Conservation (phyloP, 208 protist species). For the Borovskyia barvae region DNA sequence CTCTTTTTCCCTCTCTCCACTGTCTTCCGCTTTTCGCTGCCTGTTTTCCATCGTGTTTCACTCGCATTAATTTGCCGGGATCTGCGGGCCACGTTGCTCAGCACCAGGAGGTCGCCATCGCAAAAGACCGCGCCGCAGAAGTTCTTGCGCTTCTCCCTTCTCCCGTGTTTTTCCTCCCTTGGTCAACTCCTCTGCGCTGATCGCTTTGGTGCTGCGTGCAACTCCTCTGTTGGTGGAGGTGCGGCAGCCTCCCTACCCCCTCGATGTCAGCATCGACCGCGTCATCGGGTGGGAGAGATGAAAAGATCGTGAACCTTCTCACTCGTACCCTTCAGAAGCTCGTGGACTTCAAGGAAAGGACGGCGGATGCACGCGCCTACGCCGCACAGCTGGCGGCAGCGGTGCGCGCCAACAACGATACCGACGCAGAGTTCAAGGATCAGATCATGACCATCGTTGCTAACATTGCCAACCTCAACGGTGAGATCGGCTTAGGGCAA, state of each 20-base stretch:
- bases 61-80: too few species aligned
- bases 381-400: slow-evolving; percentile 43
- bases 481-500: slow-evolving; percentile 27
- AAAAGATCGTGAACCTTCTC: slow-evolving; percentile 38
- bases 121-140: too few species aligned
- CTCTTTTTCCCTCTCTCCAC: neutral
- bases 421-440: slow-evolving; percentile 70
- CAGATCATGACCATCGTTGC: slow-evolving; percentile 67
- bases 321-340: slow-evolving; percentile 36
- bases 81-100: too few species aligned
- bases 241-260: neutral
- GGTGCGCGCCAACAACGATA: slow-evolving; percentile 25
- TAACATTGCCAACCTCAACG: slow-evolving; percentile 75
- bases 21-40: neutral
- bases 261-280: slow-evolving; percentile 2
- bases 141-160: too few species aligned
- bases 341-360: slow-evolving; percentile 56
- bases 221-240: neutral
- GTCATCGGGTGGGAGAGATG: slow-evolving; percentile 7
- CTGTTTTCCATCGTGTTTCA: slow-evolving; percentile 4
- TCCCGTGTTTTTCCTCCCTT: too few species aligned
- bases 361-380: slow-evolving; percentile 29
- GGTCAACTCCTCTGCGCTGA: too few species aligned
- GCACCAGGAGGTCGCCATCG: too few species aligned
- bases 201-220: too few species aligned